These are phyloP conservation scores for Colletotrichum sp. DNA, from an alignment of 2,329 filamentous ascomycete genomes.

Conservation along the genomic window DNA sequence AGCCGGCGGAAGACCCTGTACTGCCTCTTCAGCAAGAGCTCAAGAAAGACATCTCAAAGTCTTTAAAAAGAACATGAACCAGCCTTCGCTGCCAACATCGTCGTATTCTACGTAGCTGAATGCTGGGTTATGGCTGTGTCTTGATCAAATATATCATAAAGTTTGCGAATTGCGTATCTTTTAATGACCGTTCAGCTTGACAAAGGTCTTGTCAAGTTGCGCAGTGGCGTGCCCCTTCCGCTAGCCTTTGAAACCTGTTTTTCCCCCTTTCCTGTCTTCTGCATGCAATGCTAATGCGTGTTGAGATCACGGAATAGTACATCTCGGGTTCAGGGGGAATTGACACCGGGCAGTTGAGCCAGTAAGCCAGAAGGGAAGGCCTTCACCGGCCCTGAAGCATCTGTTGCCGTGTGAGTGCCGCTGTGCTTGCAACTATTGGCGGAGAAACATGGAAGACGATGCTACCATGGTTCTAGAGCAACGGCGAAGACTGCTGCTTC, in stretches of 20 bases:
- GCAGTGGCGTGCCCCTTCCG: neutral
- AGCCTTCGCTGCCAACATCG: neutral
- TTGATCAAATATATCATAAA: too few species aligned
- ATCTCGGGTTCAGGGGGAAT: neutral
- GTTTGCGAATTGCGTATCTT: too few species aligned
- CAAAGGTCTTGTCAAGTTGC: rapidly evolving
- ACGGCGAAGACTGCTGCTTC: neutral
- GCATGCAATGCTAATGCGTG: too few species aligned
- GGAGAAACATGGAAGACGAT: neutral
- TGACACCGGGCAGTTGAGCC: neutral
- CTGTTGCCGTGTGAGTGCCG: neutral
- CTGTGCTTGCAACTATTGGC: neutral
- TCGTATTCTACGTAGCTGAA: neutral
- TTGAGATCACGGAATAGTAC: neutral
- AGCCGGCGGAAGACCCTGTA: neutral
- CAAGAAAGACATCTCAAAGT: neutral
- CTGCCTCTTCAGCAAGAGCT: neutral
- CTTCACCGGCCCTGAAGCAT: neutral
- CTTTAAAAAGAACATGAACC: rapidly evolving
- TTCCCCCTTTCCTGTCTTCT: too few species aligned
- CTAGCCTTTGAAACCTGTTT: neutral
- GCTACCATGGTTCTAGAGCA: neutral
- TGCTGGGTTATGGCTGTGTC: too few species aligned
- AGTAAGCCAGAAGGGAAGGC: neutral
- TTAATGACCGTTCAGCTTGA: too few species aligned